Evolutionary conservation across 192 early-diverging fungal genomes (phyloP).

Genomic region (Coemansia sp.): DNA sequence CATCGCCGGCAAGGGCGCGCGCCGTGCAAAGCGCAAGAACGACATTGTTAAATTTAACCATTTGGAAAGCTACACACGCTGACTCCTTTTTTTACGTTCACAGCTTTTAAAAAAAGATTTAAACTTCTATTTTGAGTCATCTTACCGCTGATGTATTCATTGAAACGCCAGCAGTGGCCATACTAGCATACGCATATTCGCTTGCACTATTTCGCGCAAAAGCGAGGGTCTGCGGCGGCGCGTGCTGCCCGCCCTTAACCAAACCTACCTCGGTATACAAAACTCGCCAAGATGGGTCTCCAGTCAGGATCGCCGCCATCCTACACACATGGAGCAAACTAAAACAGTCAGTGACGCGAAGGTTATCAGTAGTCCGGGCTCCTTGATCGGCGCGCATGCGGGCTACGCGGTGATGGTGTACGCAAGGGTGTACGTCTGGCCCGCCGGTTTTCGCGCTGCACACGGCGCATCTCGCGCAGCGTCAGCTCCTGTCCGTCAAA

Average conservation of each 20-base stretch:
- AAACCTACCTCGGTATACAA: not conserved
- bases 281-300: not conserved
- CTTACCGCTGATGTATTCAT: not conserved
- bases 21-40: slow-evolving; percentile 36
- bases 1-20: slow-evolving; percentile 18
- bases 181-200: not conserved
- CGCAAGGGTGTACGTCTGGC: slow-evolving; percentile 19
- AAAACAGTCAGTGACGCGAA: slow-evolving; percentile 3
- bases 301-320: slow-evolving; percentile 6
- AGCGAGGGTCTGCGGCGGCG: not conserved
- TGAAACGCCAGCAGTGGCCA: not conserved
- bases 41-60: slow-evolving; percentile 45
- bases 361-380: slow-evolving; percentile 29
- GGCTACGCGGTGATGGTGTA: slow-evolving; percentile 52
- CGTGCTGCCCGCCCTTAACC: not conserved
- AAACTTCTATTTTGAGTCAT: not conserved
- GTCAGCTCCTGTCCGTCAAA: slow-evolving; percentile 73
- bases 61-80: slow-evolving; percentile 16
- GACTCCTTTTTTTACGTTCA: not conserved
- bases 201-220: not conserved
- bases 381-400: slow-evolving; percentile 23
- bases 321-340: slow-evolving; percentile 3
- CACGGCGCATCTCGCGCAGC: slow-evolving; percentile 50
- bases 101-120: not conserved
- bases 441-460: slow-evolving; percentile 43